These are phyloP conservation scores for Polyrhizophydium stewartii DNA, from an alignment of 371 early-diverging fungal genomes.

Conservation along the genomic window DNA sequence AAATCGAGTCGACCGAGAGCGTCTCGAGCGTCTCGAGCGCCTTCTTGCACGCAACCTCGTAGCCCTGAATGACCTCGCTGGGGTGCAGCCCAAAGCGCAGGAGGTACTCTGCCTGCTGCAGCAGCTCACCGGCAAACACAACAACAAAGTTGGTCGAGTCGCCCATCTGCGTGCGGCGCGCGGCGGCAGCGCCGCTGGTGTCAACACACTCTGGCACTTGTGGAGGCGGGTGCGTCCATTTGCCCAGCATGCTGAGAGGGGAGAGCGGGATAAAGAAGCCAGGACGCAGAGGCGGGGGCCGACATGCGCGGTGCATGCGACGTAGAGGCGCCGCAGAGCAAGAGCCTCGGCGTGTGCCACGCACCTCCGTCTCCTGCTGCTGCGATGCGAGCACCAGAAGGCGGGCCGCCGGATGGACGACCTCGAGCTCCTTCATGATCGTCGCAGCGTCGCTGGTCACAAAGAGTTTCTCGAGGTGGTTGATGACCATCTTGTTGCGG, in stretches of 20 bases:
- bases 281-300: too few relatives aligned
- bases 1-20: constrained; percentile 63
- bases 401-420: constrained; percentile 98
- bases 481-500: constrained; percentile 99
- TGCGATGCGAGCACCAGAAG: constrained; percentile 95
- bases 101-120: constrained; percentile 89
- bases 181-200: background rate
- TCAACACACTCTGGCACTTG: too few relatives aligned
- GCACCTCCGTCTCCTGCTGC: constrained; percentile 95
- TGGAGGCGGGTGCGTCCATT: too few relatives aligned
- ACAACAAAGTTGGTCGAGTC: constrained; percentile 95
- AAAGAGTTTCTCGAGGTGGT: constrained; percentile 95
- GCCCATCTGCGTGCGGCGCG: constrained; percentile 59
- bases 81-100: constrained; percentile 93
- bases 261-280: too few relatives aligned
- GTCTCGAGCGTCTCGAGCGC: constrained; percentile 72
- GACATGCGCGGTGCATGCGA: too few relatives aligned
- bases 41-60: constrained; percentile 82
- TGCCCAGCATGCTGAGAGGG: too few relatives aligned
- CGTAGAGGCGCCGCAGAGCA: too few relatives aligned
- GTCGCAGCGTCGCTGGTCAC: constrained; percentile 99
- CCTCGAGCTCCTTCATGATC: constrained; percentile 96
- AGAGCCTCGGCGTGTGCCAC: too few relatives aligned
- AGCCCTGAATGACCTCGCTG: constrained; percentile 91
- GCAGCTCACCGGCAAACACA: constrained; percentile 91